A percentile compares a stretch with the other conserved stretches of the same genome.
These are phyloP conservation scores for Podospora fimiseda DNA, from an alignment of 495 filamentous ascomycete genomes.

Conservation along the genomic window DNA sequence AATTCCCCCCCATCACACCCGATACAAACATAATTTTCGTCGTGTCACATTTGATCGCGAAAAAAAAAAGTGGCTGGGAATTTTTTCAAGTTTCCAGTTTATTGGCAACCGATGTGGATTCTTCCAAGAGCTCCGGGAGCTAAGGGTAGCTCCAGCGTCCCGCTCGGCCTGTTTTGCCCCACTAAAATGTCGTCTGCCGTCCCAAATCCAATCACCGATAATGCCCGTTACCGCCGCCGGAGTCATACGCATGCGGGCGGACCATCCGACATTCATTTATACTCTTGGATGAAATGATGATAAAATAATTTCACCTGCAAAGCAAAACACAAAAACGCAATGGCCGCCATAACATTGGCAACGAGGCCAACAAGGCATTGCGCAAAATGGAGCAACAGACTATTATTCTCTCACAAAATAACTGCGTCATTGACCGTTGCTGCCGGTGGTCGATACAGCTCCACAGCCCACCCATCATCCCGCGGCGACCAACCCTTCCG, in stretches of 20 bases:
- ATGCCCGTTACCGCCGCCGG: conserved; percentile 1
- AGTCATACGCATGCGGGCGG: neutral
- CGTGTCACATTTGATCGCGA: too few species aligned
- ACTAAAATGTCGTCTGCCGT: conserved; percentile 3
- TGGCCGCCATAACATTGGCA: neutral
- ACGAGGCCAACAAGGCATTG: neutral
- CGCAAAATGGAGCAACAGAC: neutral
- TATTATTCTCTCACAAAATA: neutral
- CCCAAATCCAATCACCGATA: neutral
- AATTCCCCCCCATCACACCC: too few species aligned
- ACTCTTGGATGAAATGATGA: too few species aligned
- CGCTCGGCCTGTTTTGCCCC: neutral
- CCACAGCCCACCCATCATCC: conserved; percentile 14
- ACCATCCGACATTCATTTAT: too few species aligned
- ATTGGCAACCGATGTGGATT: too few species aligned
- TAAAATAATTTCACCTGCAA: neutral
- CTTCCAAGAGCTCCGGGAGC: too few species aligned
- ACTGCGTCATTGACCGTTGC: conserved; percentile 3
- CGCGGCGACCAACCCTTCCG: conserved; percentile 53
- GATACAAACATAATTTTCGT: too few species aligned
- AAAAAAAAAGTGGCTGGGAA: too few species aligned
- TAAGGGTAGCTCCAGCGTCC: too few species aligned
- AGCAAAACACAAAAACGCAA: neutral
- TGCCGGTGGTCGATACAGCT: too few species aligned
- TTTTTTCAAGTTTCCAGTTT: too few species aligned